These are phyloP conservation scores for Rubroboletus pulcherrimus DNA, from an alignment of 768 basidiomycete genomes.

Conservation along the genomic window DNA sequence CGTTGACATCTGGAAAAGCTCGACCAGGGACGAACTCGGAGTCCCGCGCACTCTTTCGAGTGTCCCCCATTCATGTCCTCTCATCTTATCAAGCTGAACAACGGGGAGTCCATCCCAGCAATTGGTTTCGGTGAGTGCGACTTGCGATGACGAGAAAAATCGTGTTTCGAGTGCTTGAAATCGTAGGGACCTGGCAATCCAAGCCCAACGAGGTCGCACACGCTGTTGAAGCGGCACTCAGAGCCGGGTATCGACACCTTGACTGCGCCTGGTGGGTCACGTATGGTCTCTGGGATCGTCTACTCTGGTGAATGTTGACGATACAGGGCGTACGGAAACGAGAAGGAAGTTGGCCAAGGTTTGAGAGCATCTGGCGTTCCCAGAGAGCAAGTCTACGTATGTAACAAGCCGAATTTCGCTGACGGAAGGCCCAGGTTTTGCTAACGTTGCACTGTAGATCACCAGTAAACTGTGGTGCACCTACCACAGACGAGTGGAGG, in stretches of 20 bases:
- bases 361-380: slow-evolving; percentile 74
- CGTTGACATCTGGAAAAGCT: slow-evolving; percentile 1
- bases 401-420: slow-evolving; percentile 15
- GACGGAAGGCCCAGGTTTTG: neutral
- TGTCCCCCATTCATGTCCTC: slow-evolving; percentile 29
- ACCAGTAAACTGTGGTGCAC: slow-evolving; percentile 72
- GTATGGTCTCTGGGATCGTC: neutral
- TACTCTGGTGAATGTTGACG: slow-evolving; percentile 12
- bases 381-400: slow-evolving; percentile 66
- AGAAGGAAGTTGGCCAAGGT: slow-evolving; percentile 79
- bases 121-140: slow-evolving; percentile 52
- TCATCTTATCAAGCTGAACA: slow-evolving; percentile 59
- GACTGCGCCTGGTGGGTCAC: slow-evolving; percentile 57
- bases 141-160: slow-evolving; percentile 14
- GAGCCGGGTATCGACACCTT: slow-evolving; percentile 74
- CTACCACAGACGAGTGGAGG: slow-evolving; percentile 68
- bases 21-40: neutral
- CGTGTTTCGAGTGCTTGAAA: neutral
- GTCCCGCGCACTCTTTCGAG: neutral
- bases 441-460: slow-evolving; percentile 40
- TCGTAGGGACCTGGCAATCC: slow-evolving; percentile 76
- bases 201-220: slow-evolving; percentile 63
- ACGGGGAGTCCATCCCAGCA: slow-evolving; percentile 50
- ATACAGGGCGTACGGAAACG: slow-evolving; percentile 64
- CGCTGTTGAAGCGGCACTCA: slow-evolving; percentile 74